Evolutionary conservation across 345 rosid species (phyloP).

Genomic region (Erysimum cheiranthoides): DNA sequence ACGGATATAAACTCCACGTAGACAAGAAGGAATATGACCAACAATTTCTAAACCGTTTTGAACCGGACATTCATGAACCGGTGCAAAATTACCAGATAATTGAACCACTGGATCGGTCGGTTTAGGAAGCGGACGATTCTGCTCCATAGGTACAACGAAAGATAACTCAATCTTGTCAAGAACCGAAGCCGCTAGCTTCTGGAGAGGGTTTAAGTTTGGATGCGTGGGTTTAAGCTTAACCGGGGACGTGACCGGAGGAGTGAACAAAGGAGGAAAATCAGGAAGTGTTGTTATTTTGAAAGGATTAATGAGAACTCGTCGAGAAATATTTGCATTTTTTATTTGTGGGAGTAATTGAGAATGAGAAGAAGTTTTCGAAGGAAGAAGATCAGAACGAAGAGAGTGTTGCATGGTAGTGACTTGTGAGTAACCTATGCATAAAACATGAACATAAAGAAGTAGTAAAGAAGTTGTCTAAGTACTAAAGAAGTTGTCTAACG

Average conservation of each 20-base stretch:
- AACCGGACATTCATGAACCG: constrained; percentile 74
- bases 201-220: constrained; percentile 59
- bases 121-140: constrained; percentile 36
- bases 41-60: constrained; percentile 53
- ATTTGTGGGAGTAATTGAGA: constrained; percentile 20
- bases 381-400: constrained; percentile 33
- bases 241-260: constrained; percentile 34
- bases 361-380: constrained; percentile 16
- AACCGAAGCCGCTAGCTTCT: constrained; percentile 59
- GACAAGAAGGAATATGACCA: constrained; percentile 61
- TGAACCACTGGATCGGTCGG: constrained; percentile 48
- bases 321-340: constrained; percentile 5
- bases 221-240: constrained; percentile 31
- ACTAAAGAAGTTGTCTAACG: not conserved
- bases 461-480: not conserved
- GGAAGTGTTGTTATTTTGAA: constrained; percentile 25
- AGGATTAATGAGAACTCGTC: constrained; percentile 30
- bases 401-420: constrained; percentile 41
- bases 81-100: constrained; percentile 72
- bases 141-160: constrained; percentile 52
- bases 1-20: constrained; percentile 67
- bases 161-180: constrained; percentile 63
- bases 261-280: constrained; percentile 29
- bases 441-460: not conserved
- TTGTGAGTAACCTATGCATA: constrained; percentile 5